Evolutionary conservation across 768 basidiomycete species (phyloP).

Genomic region (Kwoniella dendrophila): DNA sequence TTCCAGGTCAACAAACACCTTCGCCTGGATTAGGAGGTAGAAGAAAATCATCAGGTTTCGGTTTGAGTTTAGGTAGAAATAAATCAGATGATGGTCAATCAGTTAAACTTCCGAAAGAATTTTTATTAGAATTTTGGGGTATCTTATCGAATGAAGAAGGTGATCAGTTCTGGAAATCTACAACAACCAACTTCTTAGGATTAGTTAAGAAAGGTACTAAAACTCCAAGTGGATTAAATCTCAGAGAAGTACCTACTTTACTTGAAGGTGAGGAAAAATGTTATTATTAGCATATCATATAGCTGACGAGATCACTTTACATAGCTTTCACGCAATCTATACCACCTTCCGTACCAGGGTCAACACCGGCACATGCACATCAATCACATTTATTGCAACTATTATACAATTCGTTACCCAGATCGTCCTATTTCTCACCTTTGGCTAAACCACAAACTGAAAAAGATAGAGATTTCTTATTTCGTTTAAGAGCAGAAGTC

Average conservation of each 20-base stretch:
- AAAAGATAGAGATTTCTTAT: constrained; percentile 46
- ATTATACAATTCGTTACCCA: constrained; percentile 37
- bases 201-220: constrained; percentile 51
- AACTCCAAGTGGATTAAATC: constrained; percentile 48
- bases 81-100: constrained; percentile 26
- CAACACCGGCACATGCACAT: constrained; percentile 30
- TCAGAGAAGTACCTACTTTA: constrained; percentile 47
- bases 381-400: constrained; percentile 45
- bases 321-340: constrained; percentile 38
- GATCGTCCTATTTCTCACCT: constrained; percentile 38
- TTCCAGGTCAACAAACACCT: background rate
- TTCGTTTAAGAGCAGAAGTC: constrained; percentile 44
- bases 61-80: constrained; percentile 22
- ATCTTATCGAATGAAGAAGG: constrained; percentile 46
- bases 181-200: constrained; percentile 31
- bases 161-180: constrained; percentile 41
- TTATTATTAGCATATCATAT: background rate
- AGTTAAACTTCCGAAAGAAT: constrained; percentile 52
- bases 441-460: constrained; percentile 35
- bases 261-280: constrained; percentile 39
- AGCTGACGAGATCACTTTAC: background rate
- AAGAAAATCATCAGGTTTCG: constrained; percentile 29
- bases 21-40: constrained; percentile 18
- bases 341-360: constrained; percentile 19
- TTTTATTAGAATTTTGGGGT: constrained; percentile 52